These are phyloP conservation scores for Strobilomyces echinocephalus DNA, from an alignment of 768 basidiomycete genomes.

Conservation along the genomic window DNA sequence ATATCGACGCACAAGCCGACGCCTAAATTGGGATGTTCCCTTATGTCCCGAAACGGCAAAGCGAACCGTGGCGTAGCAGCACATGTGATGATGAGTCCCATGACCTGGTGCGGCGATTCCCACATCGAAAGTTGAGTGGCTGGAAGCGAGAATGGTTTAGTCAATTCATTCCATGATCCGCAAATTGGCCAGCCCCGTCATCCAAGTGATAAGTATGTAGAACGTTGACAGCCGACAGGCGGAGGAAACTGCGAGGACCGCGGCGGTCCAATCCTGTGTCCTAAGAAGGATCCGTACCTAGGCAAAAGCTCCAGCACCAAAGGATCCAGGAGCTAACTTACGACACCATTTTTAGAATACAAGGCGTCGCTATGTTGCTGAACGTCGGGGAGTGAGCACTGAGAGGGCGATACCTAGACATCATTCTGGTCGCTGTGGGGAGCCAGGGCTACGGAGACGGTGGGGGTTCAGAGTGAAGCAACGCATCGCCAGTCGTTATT, in stretches of 20 bases:
- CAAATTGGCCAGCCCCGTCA: background rate
- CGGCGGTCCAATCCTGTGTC: background rate
- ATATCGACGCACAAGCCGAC: constrained; percentile 25
- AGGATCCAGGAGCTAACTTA: background rate
- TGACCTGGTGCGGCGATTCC: constrained; percentile 10
- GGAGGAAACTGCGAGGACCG: background rate
- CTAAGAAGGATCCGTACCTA: background rate
- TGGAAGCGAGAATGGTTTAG: constrained; percentile 1
- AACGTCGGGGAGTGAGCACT: background rate
- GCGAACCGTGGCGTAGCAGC: constrained; percentile 7
- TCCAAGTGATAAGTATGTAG: background rate
- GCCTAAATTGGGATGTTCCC: constrained; percentile 17
- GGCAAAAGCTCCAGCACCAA: background rate
- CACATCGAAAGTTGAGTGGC: constrained; percentile 12
- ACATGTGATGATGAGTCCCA: constrained; percentile 16
- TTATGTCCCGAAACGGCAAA: constrained; percentile 24
- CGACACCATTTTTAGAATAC: constrained; percentile 14
- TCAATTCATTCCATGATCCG: background rate
- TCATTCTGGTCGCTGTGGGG: background rate
- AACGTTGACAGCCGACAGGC: background rate
- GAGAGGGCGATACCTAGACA: background rate
- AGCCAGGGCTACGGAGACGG: background rate
- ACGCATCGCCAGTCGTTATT: background rate
- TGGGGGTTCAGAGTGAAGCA: constrained; percentile 11
- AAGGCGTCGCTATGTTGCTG: constrained; percentile 16